Evolutionary conservation across 73 alveolate species (phyloP), one percentile per base, ranked within the genome.

Genomic region (Paramecium primaurelia): DNA sequence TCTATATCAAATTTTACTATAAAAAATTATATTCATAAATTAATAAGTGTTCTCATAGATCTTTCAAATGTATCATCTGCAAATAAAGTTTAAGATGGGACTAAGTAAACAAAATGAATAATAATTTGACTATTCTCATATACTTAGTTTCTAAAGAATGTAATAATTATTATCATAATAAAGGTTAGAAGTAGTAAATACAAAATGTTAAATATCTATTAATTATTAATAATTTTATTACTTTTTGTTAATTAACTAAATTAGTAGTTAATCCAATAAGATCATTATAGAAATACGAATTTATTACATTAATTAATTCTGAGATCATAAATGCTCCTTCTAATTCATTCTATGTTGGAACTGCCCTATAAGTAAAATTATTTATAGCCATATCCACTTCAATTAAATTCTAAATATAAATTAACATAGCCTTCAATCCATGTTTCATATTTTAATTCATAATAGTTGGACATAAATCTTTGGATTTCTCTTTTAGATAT

Each of bases 261-360:
- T 44, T 1, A 2, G 25, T 22, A 25, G 91, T 80, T 7, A 25
- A 16, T 0, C 18, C 45, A 45, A 42, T 80, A 6, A 80, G 22
- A 49, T 45, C 71, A 10, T 80, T 47, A 12, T 49, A 32, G 20
- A 80, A 45, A 22, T 16, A 4, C 6, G 36, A 20, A 47, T 80
- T 80, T 22, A 80, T 44, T 8, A 32, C 58, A 32, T 80, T 80
- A 10, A 80, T 80, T 16, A 80, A 22, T 45, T 44, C 47, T 1
- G 91, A 80, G 25, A 80, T 36, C 58, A 80, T 25, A 14, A 49
- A 45, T 44, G 91, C 91, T 45, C 91, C 91, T 26, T 80, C 91
- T 49, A 80, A 80, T 80, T 80, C 91, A 42, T 32, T 25, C 20
- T 0, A 10, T 11, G 91, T 40, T 1, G 91, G 91, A 4, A 42